These are phyloP conservation scores for Saturnispora sekii DNA, from an alignment of 805 yeast genomes.

Conservation along the genomic window DNA sequence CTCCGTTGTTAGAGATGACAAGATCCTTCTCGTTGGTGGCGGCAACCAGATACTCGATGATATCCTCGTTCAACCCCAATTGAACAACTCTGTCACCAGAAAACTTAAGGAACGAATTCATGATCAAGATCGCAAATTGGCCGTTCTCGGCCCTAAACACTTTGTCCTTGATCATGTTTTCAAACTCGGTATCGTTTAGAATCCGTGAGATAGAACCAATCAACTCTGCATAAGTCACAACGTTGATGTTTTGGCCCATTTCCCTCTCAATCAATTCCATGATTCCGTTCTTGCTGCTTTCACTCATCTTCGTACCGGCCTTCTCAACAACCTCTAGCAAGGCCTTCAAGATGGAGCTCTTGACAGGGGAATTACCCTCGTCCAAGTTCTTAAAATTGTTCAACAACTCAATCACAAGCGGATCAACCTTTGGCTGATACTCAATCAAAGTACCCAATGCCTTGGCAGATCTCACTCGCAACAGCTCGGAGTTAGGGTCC, in stretches of 20 bases:
- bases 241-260: constrained; percentile 41
- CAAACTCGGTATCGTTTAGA: constrained; percentile 54
- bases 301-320: constrained; percentile 73
- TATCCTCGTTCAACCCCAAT: constrained; percentile 39
- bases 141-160: constrained; percentile 42
- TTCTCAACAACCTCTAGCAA: constrained; percentile 69
- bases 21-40: constrained; percentile 35
- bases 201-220: constrained; percentile 70
- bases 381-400: constrained; percentile 57
- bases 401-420: constrained; percentile 76
- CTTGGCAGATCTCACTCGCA: constrained; percentile 77
- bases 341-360: constrained; percentile 79
- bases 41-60: constrained; percentile 38
- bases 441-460: constrained; percentile 84
- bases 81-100: constrained; percentile 57
- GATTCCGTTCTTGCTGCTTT: constrained; percentile 57
- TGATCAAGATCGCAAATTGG: constrained; percentile 57
- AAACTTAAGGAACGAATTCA: constrained; percentile 73
- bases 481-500: constrained; percentile 61
- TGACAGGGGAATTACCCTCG: constrained; percentile 49
- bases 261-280: constrained; percentile 69
- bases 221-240: constrained; percentile 67
- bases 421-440: constrained; percentile 90
- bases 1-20: constrained; percentile 64
- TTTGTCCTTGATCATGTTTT: constrained; percentile 46